A percentile compares a stretch with the other conserved stretches of the same genome.
Conservation (phyloP, 2,329 filamentous ascomycete genomes). For the Harringtonia lauricola region DNA sequence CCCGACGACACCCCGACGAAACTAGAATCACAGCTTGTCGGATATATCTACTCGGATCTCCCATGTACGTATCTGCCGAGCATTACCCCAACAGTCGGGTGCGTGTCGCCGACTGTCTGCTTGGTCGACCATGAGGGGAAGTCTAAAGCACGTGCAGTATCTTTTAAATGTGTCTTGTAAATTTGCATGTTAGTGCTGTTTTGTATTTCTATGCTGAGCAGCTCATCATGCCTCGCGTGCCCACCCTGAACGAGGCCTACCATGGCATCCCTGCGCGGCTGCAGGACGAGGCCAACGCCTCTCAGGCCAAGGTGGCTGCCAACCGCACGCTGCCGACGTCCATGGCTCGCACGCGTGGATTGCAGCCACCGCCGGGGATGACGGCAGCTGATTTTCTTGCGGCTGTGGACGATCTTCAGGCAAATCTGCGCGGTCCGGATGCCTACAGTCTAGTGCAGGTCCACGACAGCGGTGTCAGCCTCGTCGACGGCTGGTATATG, state of each 20-base stretch:
- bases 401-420: constrained; percentile 20
- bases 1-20: too few species aligned
- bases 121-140: not conserved
- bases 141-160: too few species aligned
- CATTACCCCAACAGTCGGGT: constrained; percentile 2
- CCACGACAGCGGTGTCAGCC: constrained; percentile 17
- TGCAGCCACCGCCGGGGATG: constrained; percentile 18
- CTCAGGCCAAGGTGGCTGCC: constrained; percentile 11
- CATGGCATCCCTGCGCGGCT: constrained; percentile 16
- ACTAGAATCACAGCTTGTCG: too few species aligned
- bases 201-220: too few species aligned
- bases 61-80: constrained; percentile 2
- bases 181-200: too few species aligned
- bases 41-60: too few species aligned
- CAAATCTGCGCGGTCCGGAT: constrained; percentile 13
- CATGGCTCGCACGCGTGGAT: constrained; percentile 9
- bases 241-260: constrained; percentile 14
- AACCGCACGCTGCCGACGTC: constrained; percentile 15
- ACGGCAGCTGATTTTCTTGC: constrained; percentile 14
- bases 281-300: constrained; percentile 13
- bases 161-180: too few species aligned
- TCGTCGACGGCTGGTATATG: constrained; percentile 24
- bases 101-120: constrained; percentile 2
- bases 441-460: constrained; percentile 18
- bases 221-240: too few species aligned